Conservation (phyloP, 2,329 filamentous ascomycete species). For the Pestalotiopsis sp. region DNA sequence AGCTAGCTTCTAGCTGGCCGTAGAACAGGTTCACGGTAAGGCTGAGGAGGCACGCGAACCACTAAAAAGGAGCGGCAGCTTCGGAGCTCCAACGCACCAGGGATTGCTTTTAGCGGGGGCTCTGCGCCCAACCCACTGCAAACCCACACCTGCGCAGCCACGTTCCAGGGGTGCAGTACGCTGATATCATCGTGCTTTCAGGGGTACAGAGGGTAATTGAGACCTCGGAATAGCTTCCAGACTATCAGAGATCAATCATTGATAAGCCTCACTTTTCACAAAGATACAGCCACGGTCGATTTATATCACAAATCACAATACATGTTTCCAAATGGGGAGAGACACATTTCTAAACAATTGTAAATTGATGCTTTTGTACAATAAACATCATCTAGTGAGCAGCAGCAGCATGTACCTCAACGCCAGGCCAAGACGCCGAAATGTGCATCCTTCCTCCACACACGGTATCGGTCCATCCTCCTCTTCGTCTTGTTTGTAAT, state of each 20-base stretch:
- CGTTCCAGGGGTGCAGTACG: not conserved
- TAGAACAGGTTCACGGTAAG: not conserved
- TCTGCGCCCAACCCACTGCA: not conserved
- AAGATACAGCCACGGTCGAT: not conserved
- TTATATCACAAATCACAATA: not conserved
- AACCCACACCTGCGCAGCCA: not conserved
- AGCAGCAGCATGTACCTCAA: not conserved
- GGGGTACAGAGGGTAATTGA: not conserved
- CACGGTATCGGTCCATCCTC: not conserved
- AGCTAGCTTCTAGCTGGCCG: not conserved
- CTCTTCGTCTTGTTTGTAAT: not conserved
- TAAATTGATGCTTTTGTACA: constrained; percentile 8
- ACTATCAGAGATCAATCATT: not conserved
- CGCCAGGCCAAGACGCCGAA: constrained; percentile 2
- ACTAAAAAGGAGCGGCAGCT: not conserved
- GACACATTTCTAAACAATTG: not conserved
- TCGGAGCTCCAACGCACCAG: not conserved
- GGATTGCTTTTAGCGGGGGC: not conserved
- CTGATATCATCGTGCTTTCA: constrained; percentile 3
- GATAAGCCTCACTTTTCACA: not conserved
- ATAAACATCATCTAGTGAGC: constrained; percentile 2
- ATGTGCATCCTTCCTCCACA: not conserved
- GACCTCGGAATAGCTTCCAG: not conserved
- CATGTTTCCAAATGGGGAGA: not conserved
- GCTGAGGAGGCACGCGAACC: not conserved